Evolutionary conservation across 1,284 basidiomycete species (phyloP).

Genomic region (Sanguinoderma infundibulare): DNA sequence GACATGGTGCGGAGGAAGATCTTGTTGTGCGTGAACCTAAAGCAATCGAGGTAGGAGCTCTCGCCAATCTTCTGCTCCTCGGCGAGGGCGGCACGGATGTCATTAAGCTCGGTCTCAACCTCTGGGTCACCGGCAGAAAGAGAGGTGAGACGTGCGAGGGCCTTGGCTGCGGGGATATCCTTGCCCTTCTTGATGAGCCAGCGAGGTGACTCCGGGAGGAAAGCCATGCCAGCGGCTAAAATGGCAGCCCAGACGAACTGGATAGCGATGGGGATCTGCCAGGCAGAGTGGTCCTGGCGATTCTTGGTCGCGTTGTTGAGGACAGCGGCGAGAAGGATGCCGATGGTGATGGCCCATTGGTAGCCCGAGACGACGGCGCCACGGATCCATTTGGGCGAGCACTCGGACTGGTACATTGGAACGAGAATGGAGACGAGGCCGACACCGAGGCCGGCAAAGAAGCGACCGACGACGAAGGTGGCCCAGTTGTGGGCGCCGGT

Average conservation of each 20-base stretch:
- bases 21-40: constrained; percentile 59
- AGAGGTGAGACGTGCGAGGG: constrained; percentile 68
- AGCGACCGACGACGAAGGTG: constrained; percentile 55
- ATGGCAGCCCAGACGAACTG: constrained; percentile 73
- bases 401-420: constrained; percentile 85
- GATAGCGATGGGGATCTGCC: constrained; percentile 79
- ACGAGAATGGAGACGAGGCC: constrained; percentile 68
- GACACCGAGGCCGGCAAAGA: constrained; percentile 29
- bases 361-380: constrained; percentile 84
- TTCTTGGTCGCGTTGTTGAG: constrained; percentile 78
- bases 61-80: constrained; percentile 62
- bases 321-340: constrained; percentile 75
- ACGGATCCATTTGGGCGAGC: constrained; percentile 43
- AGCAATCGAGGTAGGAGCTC: constrained; percentile 66
- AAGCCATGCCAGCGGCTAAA: constrained; percentile 62
- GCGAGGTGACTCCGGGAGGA: constrained; percentile 86
- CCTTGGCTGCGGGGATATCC: constrained; percentile 59
- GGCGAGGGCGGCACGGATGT: constrained; percentile 73
- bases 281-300: constrained; percentile 61
- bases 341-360: constrained; percentile 85
- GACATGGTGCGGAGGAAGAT: constrained; percentile 73
- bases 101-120: constrained; percentile 64
- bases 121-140: constrained; percentile 51
- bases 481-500: constrained; percentile 56
- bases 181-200: constrained; percentile 78